A percentile compares a stretch with the other conserved stretches of the same genome.
These are phyloP conservation scores for Trichothecium sympodiale DNA, from an alignment of 2,329 filamentous ascomycete genomes.

Conservation along the genomic window DNA sequence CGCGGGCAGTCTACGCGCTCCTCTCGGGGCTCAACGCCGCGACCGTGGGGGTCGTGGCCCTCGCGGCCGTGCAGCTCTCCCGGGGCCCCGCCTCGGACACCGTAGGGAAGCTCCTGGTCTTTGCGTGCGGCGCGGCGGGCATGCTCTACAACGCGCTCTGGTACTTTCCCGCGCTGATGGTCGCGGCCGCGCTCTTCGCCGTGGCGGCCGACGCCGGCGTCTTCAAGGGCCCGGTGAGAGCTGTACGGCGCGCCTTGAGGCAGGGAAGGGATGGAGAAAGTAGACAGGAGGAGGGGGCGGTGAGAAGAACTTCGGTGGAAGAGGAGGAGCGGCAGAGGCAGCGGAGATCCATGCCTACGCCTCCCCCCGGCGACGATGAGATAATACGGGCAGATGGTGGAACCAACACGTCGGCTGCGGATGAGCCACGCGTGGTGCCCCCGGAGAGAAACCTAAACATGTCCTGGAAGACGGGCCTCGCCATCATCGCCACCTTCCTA, in stretches of 20 bases:
- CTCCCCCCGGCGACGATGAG: slow-evolving; percentile 1
- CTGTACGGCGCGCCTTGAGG: slow-evolving; percentile 4
- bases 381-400: background rate
- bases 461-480: slow-evolving; percentile 31
- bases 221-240: slow-evolving; percentile 4
- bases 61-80: slow-evolving; percentile 57
- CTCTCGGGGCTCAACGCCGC: slow-evolving; percentile 62
- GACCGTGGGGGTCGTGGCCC: slow-evolving; percentile 60
- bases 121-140: slow-evolving; percentile 51
- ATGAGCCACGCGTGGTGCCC: slow-evolving; percentile 19
- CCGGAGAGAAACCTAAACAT: slow-evolving; percentile 23
- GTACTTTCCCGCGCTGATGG: slow-evolving; percentile 61
- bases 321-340: background rate
- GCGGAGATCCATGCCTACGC: no score
- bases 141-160: slow-evolving; percentile 62
- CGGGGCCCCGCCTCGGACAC: slow-evolving; percentile 57
- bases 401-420: background rate
- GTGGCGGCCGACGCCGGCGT: slow-evolving; percentile 5
- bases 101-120: slow-evolving; percentile 51
- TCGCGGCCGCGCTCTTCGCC: slow-evolving; percentile 34
- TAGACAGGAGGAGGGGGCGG: background rate
- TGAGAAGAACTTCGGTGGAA: background rate
- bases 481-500: slow-evolving; percentile 38
- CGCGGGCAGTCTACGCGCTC: slow-evolving; percentile 53
- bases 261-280: background rate